Evolutionary conservation across 192 early-diverging fungal species (phyloP), one percentile per base, ranked within the genome.

Genomic region (Coemansia reversa): DNA sequence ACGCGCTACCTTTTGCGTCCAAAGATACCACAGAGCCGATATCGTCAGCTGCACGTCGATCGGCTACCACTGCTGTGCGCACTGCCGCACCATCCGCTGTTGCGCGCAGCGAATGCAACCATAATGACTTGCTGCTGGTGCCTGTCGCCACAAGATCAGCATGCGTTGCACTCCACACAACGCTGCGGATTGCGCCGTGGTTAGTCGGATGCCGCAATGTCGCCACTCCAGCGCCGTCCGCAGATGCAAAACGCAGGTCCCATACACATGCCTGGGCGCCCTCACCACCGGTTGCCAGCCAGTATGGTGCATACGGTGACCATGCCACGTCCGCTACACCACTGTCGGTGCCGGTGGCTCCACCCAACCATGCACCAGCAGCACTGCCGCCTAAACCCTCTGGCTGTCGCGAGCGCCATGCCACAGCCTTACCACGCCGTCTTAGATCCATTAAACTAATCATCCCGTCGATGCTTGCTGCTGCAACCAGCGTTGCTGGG

Each of bases 271-370:
- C 87, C 0, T 78, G 71, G 0, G 77, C 79, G 65, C 84, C 83
- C 39, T 88, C 86, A 64, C 85, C 86, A 20, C 80, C 74, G 5
- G 78, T 84, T 0, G 90, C 89, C 51, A 92, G 63, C 91, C 89
- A 91, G 67, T 90, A 89, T 14, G 91, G 91, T 51, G 90, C 68
- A 63, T 89, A 90, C 23, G 90, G 89, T 60, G 85, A 89, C 84
- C 90, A 91, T 24, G 79, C 62, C 9, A 89, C 80, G 23, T 84
- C 76, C 4, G 30, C 29, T 20, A 48, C 49, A n/a, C 19, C 54
- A 8, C 28, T 33, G 60, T 39, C n/a, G 5, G 19, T 16, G 47
- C 60, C 60, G 6, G 4, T 33, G 23, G 7, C 51, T 9, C 56
- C 55, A 29, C 62, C 62, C 39, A 60, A 50, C 65, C 51, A 60